Conservation (phyloP, 306 rosid species). For the Amphicarpaea edgeworthii region DNA sequence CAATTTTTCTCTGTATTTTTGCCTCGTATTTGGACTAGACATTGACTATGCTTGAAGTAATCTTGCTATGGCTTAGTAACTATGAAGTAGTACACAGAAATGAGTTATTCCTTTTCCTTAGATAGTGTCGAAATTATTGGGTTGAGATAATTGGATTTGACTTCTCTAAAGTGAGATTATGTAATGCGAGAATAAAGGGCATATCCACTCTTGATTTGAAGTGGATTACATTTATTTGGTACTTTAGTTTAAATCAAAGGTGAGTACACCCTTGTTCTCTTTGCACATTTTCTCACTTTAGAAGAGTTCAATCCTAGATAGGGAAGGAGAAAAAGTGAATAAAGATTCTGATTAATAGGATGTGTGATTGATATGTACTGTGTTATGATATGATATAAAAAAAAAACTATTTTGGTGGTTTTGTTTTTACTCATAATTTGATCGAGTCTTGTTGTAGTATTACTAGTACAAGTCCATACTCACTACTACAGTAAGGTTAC, state of each 20-base stretch:
- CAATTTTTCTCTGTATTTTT: too few relatives aligned
- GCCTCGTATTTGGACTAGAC: not conserved
- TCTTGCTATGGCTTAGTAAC: slow-evolving; percentile 14
- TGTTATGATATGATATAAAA: slow-evolving; percentile 25
- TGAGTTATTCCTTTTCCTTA: slow-evolving; percentile 4
- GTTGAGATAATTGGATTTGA: not conserved
- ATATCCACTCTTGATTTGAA: not conserved
- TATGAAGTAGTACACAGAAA: slow-evolving; percentile 9
- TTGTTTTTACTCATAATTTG: slow-evolving; percentile 19
- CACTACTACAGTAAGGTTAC: not conserved
- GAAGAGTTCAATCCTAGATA: not conserved
- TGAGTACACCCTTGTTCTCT: not conserved
- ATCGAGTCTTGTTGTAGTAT: not conserved
- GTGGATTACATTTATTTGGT: not conserved
- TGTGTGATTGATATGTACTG: slow-evolving; percentile 21
- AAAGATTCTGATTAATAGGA: not conserved
- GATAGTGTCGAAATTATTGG: not conserved
- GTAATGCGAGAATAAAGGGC: not conserved
- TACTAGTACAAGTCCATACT: not conserved
- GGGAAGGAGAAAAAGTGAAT: not conserved
- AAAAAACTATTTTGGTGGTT: slow-evolving; percentile 5
- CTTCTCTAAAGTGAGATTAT: not conserved
- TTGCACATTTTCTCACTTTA: not conserved
- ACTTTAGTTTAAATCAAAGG: not conserved
- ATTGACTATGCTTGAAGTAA: slow-evolving; percentile 33